Evolutionary conservation across 176 grass and related monocot species (phyloP).

Genomic region (Rhynchospora pubera): DNA sequence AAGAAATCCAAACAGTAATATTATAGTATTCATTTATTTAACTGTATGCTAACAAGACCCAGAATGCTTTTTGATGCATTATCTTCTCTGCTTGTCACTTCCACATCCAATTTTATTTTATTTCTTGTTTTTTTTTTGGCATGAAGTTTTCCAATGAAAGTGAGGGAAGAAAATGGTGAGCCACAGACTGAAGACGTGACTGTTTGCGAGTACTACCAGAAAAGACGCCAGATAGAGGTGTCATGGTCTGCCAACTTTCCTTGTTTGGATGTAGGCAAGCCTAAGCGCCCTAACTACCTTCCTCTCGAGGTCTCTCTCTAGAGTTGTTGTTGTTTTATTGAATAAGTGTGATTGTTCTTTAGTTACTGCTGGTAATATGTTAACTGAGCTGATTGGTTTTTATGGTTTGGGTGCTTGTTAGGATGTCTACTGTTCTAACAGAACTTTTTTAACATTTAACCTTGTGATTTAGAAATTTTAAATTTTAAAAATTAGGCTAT

Average conservation of each 20-base stretch:
- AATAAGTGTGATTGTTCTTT: background rate
- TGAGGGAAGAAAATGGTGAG: conserved; percentile 40
- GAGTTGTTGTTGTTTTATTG: background rate
- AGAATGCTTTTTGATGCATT: background rate
- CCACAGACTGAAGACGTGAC: conserved; percentile 50
- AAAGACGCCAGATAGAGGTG: conserved; percentile 21
- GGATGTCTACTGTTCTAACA: background rate
- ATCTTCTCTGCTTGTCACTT: background rate
- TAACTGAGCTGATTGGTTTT: background rate
- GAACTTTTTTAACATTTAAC: background rate
- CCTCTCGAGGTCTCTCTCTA: conserved; percentile 63
- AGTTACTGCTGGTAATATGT: background rate
- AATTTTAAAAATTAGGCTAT: background rate
- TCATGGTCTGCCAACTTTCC: conserved; percentile 62
- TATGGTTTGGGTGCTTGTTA: background rate
- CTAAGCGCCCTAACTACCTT: conserved; percentile 64
- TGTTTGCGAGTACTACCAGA: conserved; percentile 76
- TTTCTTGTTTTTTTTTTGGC: background rate
- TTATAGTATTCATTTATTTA: background rate
- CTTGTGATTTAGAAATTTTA: background rate
- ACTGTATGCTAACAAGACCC: background rate
- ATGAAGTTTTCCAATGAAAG: conserved; percentile 61
- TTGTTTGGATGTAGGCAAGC: conserved; percentile 72
- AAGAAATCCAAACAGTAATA: too few relatives aligned
- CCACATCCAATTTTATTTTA: background rate